These are phyloP conservation scores for Colletotrichum cereale DNA, from an alignment of 2,329 filamentous ascomycete genomes.

Conservation along the genomic window DNA sequence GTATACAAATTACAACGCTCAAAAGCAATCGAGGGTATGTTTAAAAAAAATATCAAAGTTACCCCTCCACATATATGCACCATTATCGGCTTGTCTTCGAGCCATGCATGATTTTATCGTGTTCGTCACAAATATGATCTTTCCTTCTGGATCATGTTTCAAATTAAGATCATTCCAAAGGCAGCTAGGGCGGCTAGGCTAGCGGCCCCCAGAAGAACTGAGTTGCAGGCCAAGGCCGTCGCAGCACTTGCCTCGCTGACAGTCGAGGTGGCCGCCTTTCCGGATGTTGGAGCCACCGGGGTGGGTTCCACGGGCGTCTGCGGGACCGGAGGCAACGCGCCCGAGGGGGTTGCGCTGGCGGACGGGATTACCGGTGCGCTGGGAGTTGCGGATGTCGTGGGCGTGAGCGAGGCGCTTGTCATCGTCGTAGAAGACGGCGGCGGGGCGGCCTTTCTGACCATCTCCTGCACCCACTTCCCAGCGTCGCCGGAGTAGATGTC, in stretches of 20 bases:
- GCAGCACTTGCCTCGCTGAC: not conserved
- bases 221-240: not conserved
- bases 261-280: not conserved
- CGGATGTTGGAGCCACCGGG: not conserved
- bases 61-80: not conserved
- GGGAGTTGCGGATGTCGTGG: not conserved
- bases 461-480: constrained; percentile 34
- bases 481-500: constrained; percentile 30
- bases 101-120: not conserved
- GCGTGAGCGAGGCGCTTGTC: constrained; percentile 4
- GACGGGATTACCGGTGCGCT: constrained; percentile 1
- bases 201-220: not conserved
- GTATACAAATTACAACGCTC: not conserved
- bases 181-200: not conserved
- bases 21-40: not conserved
- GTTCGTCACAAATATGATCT: not conserved
- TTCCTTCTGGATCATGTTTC: not conserved
- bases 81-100: not conserved
- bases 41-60: not conserved
- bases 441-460: constrained; percentile 13
- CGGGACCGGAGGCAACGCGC: not conserved
- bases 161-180: not conserved
- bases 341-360: not conserved
- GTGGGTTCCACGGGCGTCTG: not conserved
- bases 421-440: constrained; percentile 1